Percentiles rank a stretch among this genome's conserved stretches.
Evolutionary conservation across 2,329 filamentous ascomycete genomes (phyloP).

Genomic region (Orbilia javanica): DNA sequence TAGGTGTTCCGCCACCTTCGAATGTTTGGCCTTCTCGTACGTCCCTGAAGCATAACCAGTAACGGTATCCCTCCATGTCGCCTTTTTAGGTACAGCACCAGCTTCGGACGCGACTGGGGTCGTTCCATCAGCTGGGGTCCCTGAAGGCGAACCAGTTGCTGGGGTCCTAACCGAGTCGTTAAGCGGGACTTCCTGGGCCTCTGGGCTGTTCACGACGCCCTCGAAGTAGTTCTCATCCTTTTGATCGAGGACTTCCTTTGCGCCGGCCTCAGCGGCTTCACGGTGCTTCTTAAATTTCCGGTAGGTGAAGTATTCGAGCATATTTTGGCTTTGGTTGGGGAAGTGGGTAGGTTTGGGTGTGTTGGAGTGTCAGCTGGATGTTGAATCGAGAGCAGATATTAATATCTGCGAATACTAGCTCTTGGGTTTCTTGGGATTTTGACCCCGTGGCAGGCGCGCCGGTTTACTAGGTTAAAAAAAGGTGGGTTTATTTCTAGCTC

Average conservation of each 20-base stretch:
- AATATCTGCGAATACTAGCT: slow-evolving; percentile 17
- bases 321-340: slow-evolving; percentile 63
- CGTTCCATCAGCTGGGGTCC: slow-evolving; percentile 51
- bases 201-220: slow-evolving; percentile 36
- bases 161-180: slow-evolving; percentile 37
- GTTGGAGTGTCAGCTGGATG: slow-evolving; percentile 37
- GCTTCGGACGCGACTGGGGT: slow-evolving; percentile 33
- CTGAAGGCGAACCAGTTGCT: slow-evolving; percentile 43
- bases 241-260: slow-evolving; percentile 48
- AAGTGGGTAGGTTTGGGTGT: slow-evolving; percentile 16
- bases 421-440: slow-evolving; percentile 16
- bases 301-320: slow-evolving; percentile 75
- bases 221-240: slow-evolving; percentile 58
- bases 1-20: slow-evolving; percentile 57
- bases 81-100: slow-evolving; percentile 36
- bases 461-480: neutral
- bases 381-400: slow-evolving; percentile 8
- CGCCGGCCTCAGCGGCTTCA: slow-evolving; percentile 67
- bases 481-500: neutral
- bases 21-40: slow-evolving; percentile 43
- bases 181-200: slow-evolving; percentile 35
- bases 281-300: slow-evolving; percentile 75
- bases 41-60: slow-evolving; percentile 32
- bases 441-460: slow-evolving; percentile 1
- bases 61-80: slow-evolving; percentile 46